Evolutionary conservation across 2,329 filamentous ascomycete genomes (phyloP), one percentile per base, ranked within the genome.

Genomic region (Xylariales sp.): DNA sequence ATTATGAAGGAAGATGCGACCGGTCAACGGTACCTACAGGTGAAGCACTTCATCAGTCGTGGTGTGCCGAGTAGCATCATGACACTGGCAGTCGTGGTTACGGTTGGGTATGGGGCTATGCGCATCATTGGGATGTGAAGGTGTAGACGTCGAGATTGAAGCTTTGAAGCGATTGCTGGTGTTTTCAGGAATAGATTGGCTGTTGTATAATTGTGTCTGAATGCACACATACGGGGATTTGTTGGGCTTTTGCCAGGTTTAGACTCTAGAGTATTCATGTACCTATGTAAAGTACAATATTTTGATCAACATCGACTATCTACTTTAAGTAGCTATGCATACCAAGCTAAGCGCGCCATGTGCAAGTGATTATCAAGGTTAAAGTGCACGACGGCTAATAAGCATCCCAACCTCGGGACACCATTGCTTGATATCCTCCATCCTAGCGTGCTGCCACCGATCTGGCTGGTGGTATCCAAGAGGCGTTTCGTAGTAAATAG

Each of bases 1-100:
- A 97, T 98, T 56, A 97, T 98, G 93, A 97, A 97, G 74, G 93
- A 98, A 66, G 91, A 98, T 55, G 78, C 87, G 1, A 94, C 90
- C 0, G 93, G 93, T 7, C 88, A 95, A 60, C 76, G 93, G 42
- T 98, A 98, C 59, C 75, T 98, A 40, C 75, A 85, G 46, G 94
- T 98, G 39, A 86, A 86, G 59, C 93, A 98, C 62, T 98, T 98
- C 64, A 84, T 98, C 56, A 94, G 86, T 38, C 74, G 90, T n/a
- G 93, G 93, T 57, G 80, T 98, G 27, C 91, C 93, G 1, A 83
- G 86, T 58, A 94, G 86, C 63, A 60, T 97, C 25, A 71, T 96
- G 41, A 83, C 89, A 1, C 84, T 95, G 52, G 62, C 74, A 1
- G 86, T 98, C 8, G 83, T 96, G 31, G 76, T 97, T 20, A 91